A percentile compares a stretch with the other conserved stretches of the same genome.
Evolutionary conservation across 768 basidiomycete genomes (phyloP).

Genomic region (Suillus bovinus): DNA sequence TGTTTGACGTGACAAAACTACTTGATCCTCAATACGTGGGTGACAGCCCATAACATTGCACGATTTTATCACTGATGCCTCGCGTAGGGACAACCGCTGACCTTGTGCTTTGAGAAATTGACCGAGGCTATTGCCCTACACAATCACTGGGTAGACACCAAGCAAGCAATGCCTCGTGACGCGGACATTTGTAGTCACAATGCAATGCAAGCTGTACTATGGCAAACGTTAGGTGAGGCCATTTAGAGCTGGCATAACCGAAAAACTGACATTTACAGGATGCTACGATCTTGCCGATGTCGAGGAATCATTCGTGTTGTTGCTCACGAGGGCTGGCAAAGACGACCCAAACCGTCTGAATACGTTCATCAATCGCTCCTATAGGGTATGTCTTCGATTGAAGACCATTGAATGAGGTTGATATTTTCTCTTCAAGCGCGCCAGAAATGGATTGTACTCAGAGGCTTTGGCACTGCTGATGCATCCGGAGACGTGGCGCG

Average conservation of each 20-base stretch:
- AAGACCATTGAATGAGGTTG: not conserved
- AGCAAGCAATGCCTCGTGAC: constrained; percentile 48
- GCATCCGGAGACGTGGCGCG: constrained; percentile 69
- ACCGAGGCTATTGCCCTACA: constrained; percentile 65
- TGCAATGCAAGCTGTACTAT: constrained; percentile 70
- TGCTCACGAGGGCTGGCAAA: constrained; percentile 59
- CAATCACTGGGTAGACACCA: constrained; percentile 69
- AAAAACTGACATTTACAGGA: constrained; percentile 41
- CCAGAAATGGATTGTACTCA: constrained; percentile 67
- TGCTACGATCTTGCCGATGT: constrained; percentile 62
- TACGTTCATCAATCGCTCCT: constrained; percentile 63
- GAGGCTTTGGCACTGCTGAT: constrained; percentile 63
- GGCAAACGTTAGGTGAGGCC: constrained; percentile 64
- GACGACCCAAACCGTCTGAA: constrained; percentile 64
- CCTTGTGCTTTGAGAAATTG: constrained; percentile 67
- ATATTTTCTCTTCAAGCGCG: constrained; percentile 44
- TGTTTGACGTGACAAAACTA: constrained; percentile 79
- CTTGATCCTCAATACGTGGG: constrained; percentile 61
- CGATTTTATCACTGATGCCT: constrained; percentile 3
- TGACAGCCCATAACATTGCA: constrained; percentile 14
- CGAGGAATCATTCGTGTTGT: constrained; percentile 69
- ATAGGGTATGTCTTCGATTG: constrained; percentile 47
- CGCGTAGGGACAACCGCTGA: constrained; percentile 66
- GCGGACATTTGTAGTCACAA: constrained; percentile 73
- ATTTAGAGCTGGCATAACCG: not conserved